A percentile compares a stretch with the other conserved stretches of the same genome.
These are phyloP conservation scores for Nasturtium officinale DNA, from an alignment of 345 rosid genomes.

Conservation along the genomic window DNA sequence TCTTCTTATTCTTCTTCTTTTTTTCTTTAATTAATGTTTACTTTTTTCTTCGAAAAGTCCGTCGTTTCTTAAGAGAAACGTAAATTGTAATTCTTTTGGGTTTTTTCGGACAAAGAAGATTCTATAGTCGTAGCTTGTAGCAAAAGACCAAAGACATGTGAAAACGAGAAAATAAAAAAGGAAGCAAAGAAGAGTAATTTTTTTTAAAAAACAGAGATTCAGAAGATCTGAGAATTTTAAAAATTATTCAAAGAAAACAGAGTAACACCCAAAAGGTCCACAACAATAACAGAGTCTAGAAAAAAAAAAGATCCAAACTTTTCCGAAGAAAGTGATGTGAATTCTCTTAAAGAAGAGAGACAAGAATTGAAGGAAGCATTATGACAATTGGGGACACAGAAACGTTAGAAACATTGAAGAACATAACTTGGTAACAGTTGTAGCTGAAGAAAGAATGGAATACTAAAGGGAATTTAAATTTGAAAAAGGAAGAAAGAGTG, in stretches of 20 bases:
- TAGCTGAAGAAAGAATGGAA: slow-evolving; percentile 7
- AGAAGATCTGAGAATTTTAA: slow-evolving; percentile 42
- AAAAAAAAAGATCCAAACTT: neutral
- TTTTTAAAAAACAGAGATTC: slow-evolving; percentile 23
- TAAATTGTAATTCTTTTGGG: slow-evolving; percentile 27
- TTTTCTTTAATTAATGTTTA: slow-evolving; percentile 30
- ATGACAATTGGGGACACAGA: slow-evolving; percentile 32
- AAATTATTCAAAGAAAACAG: slow-evolving; percentile 22
- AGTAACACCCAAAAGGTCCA: neutral
- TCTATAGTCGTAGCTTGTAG: slow-evolving; percentile 45
- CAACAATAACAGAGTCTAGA: slow-evolving; percentile 8
- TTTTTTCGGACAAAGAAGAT: slow-evolving; percentile 39
- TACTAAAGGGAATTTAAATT: slow-evolving; percentile 5
- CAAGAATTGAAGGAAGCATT: slow-evolving; percentile 38
- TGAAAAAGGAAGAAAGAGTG: slow-evolving; percentile 16
- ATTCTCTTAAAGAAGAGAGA: slow-evolving; percentile 58
- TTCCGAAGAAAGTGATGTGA: slow-evolving; percentile 31
- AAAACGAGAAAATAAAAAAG: slow-evolving; percentile 4
- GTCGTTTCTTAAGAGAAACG: slow-evolving; percentile 46
- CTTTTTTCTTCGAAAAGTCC: slow-evolving; percentile 53
- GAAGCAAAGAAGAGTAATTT: neutral
- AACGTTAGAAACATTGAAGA: slow-evolving; percentile 29
- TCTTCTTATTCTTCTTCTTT: slow-evolving; percentile 10
- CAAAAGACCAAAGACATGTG: slow-evolving; percentile 44
- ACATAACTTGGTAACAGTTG: slow-evolving; percentile 36